phyloP scores from a whole-genome alignment of 306 rosid species.

The Styphnolobium japonicum region DNA sequence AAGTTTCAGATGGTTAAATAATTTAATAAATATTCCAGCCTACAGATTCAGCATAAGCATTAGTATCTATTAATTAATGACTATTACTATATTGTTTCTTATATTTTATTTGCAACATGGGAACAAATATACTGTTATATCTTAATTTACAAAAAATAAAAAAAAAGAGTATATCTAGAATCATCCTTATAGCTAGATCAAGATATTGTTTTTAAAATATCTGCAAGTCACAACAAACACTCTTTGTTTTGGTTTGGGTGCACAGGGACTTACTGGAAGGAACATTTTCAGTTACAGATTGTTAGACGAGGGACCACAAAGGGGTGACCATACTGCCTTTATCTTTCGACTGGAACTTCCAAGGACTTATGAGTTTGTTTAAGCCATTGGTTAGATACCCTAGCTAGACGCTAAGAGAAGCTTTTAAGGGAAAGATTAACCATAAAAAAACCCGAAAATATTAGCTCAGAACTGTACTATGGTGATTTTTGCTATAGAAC shows the following conservation, averaged over 20 bases:
- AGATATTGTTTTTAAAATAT: slow-evolving; percentile 10
- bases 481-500: slow-evolving; percentile 21
- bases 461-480: slow-evolving; percentile 3
- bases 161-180: not conserved
- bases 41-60: slow-evolving; percentile 35
- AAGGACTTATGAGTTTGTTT: slow-evolving; percentile 40
- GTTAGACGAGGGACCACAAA: slow-evolving; percentile 54
- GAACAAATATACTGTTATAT: slow-evolving; percentile 32
- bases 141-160: slow-evolving; percentile 11
- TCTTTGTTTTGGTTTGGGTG: slow-evolving; percentile 21
- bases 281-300: slow-evolving; percentile 37
- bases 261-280: slow-evolving; percentile 29
- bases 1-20: slow-evolving; percentile 15
- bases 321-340: slow-evolving; percentile 42
- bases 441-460: slow-evolving; percentile 7
- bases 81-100: not conserved
- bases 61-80: slow-evolving; percentile 26
- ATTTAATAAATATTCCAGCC: slow-evolving; percentile 40
- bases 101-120: slow-evolving; percentile 21
- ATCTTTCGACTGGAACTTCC: slow-evolving; percentile 38
- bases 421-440: slow-evolving; percentile 49
- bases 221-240: slow-evolving; percentile 30
- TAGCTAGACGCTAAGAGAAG: slow-evolving; percentile 41
- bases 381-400: slow-evolving; percentile 42
- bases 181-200: slow-evolving; percentile 6